phyloP scores from a whole-genome alignment of 163 green algal species.

The Coccomyxa subellipsoidea region DNA sequence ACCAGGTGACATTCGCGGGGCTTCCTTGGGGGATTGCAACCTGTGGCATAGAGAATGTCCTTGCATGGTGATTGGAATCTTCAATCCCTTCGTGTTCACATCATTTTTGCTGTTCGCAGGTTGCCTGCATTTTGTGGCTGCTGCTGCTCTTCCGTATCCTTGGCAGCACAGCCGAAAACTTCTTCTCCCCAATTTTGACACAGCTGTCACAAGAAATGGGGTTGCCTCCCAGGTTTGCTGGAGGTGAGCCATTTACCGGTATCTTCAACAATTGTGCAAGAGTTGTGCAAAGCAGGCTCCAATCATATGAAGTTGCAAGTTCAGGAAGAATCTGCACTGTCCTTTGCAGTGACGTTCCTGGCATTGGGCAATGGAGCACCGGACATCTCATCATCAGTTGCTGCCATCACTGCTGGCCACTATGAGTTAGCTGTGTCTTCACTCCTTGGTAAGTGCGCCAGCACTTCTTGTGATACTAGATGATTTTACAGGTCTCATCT shows the following conservation, averaged over 20 bases:
- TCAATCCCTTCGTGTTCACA: background rate
- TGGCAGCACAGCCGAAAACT: conserved; percentile 79
- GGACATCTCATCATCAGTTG: conserved; percentile 82
- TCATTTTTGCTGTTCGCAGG: conserved; percentile 13
- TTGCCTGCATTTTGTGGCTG: conserved; percentile 31
- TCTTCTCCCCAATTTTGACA: conserved; percentile 80
- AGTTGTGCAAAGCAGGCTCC: too few species aligned
- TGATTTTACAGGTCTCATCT: background rate
- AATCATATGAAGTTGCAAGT: too few species aligned
- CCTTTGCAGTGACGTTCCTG: conserved; percentile 77
- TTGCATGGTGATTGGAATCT: too few species aligned
- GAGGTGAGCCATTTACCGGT: conserved; percentile 47
- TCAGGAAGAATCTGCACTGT: too few species aligned
- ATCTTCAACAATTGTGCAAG: too few species aligned
- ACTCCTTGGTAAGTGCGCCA: conserved; percentile 48
- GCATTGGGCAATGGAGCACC: conserved; percentile 86
- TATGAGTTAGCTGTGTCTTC: conserved; percentile 66
- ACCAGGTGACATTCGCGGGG: background rate
- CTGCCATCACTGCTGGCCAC: conserved; percentile 65
- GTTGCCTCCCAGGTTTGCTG: conserved; percentile 79
- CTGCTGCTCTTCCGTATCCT: conserved; percentile 73
- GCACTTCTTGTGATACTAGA: background rate
- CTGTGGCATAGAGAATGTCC: too few species aligned
- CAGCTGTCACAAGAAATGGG: conserved; percentile 78
- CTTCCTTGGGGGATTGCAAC: too few species aligned